Evolutionary conservation across 257 asterid genomes (phyloP).

Genomic region (Solanum piurae): DNA sequence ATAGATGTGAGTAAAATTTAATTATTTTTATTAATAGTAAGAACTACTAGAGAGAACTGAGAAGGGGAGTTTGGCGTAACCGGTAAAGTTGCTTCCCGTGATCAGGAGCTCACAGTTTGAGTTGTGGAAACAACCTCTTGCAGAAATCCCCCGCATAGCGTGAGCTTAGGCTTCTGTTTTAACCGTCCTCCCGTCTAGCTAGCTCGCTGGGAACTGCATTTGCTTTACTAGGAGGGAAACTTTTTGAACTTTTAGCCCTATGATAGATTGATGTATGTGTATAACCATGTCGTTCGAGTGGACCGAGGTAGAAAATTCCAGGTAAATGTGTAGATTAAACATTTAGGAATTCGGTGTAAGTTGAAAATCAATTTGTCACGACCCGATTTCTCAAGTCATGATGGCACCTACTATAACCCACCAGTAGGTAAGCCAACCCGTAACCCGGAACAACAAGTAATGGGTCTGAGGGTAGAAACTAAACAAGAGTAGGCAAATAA

Average conservation of each 20-base stretch:
- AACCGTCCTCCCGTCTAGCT: not conserved
- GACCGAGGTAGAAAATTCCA: not conserved
- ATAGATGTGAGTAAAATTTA: conserved; percentile 30
- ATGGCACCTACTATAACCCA: no score
- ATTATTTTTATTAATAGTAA: not conserved
- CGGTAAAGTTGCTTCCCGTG: not conserved
- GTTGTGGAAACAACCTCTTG: not conserved
- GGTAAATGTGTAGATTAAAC: not conserved
- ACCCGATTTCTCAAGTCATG: no score
- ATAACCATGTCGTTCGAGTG: not conserved
- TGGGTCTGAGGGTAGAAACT: no score
- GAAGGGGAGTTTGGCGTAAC: not conserved
- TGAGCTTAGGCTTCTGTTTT: not conserved
- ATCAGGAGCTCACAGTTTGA: not conserved
- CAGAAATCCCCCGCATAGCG: not conserved
- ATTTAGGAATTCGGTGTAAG: not conserved
- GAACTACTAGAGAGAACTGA: not conserved
- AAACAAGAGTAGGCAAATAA: no score
- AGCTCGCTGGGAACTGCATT: not conserved
- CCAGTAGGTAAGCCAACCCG: no score
- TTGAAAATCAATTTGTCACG: not conserved
- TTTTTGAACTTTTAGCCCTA: not conserved
- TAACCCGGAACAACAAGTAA: no score
- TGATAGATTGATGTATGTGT: not conserved
- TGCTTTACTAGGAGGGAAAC: not conserved